These are phyloP conservation scores for Inosperma sp. DNA, from an alignment of 768 basidiomycete species.

Conservation along the genomic window DNA sequence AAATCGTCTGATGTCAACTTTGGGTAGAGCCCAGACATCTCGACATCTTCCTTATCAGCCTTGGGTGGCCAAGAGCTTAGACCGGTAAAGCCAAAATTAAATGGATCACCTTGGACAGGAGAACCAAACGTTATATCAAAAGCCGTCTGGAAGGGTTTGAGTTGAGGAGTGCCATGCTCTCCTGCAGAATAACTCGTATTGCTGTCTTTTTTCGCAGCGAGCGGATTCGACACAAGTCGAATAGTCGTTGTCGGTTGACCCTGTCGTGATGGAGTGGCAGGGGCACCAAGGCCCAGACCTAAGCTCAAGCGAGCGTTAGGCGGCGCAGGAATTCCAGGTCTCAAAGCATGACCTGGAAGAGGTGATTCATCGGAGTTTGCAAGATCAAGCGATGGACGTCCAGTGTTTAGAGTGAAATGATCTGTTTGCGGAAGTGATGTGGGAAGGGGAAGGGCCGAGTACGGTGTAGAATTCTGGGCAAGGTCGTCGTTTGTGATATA, in stretches of 20 bases:
- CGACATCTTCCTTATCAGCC: conserved; percentile 20
- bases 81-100: conserved; percentile 22
- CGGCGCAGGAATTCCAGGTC: conserved; percentile 60
- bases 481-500: conserved; percentile 34
- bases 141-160: conserved; percentile 59
- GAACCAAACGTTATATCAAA: conserved; percentile 66
- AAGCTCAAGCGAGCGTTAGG: conserved; percentile 57
- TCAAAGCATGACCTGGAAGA: conserved; percentile 54
- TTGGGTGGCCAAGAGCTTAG: conserved; percentile 32
- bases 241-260: conserved; percentile 49
- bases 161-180: conserved; percentile 48
- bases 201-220: conserved; percentile 14
- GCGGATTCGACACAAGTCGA: conserved; percentile 41
- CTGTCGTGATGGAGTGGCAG: conserved; percentile 37
- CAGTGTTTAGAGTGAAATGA: conserved; percentile 44
- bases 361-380: conserved; percentile 41
- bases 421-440: conserved; percentile 41
- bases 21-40: conserved; percentile 36
- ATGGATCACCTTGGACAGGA: conserved; percentile 30
- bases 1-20: conserved; percentile 33
- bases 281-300: conserved; percentile 38
- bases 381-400: conserved; percentile 26
- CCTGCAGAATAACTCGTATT: conserved; percentile 21
- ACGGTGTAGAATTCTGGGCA: conserved; percentile 37
- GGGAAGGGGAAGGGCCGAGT: conserved; percentile 37